Evolutionary conservation across 345 rosid genomes (phyloP), one percentile per base, ranked within the genome.

Genomic region (Eucalyptus brandiana): DNA sequence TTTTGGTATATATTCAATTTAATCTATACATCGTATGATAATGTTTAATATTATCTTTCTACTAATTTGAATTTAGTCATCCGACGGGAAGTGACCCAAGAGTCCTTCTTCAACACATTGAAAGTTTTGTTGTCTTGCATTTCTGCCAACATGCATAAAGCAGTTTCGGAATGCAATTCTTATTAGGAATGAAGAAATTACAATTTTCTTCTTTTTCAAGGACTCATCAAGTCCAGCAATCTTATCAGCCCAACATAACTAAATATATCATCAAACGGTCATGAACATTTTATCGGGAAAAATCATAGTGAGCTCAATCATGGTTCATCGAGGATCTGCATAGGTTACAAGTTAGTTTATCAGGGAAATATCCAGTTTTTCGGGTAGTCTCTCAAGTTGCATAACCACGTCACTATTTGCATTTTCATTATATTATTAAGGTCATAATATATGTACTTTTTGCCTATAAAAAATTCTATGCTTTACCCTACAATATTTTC

Each of bases 41-140:
- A 16, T 32, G 0, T 32, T 67, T 1, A 4, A 67, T 0, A 17
- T n/a, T 32, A 5, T 32, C 0, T 0, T 24, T 56, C 0, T 1
- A 56, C 9, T 56, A 0, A 56, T 56, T 53, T 1, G 0, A 53
- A 53, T 53, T 53, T 89, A 96, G 86, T 96, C 96, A 86, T 96
- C 95, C 54, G 92, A 92, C 21, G 91, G 94, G 92, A 95, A 94
- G 88, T 9, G 97, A 92, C 34, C 96, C 95, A 14, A 96, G 97
- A 95, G 97, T 95, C 92, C 92, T 96, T 97, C 94, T 95, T 94
- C 95, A 95, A 47, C 87, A 94, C 92, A 94, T 95, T 94, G 94
- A 96, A 96, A 83, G 98, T 96, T 89, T 92, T 95, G 91, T 92
- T 96, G 72, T 91, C 98, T 98, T 96, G 95, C 92, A 76, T 37